These are phyloP conservation scores for Cicer yamashitae DNA, from an alignment of 306 rosid genomes.

Conservation along the genomic window DNA sequence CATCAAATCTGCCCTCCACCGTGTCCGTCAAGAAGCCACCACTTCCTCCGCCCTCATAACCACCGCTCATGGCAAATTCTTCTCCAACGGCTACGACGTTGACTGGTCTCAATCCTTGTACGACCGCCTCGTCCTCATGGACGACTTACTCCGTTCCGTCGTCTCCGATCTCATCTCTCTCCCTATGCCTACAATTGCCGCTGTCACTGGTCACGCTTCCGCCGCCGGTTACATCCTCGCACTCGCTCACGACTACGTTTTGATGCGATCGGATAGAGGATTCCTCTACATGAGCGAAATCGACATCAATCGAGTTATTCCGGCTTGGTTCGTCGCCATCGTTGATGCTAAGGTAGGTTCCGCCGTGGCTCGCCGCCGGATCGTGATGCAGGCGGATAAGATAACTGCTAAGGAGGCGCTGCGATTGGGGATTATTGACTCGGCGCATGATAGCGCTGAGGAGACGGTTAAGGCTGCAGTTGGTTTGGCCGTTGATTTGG, in stretches of 20 bases:
- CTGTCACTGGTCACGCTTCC: slow-evolving; percentile 81
- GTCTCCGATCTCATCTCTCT: slow-evolving; percentile 64
- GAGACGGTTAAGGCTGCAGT: slow-evolving; percentile 69
- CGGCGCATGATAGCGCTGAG: slow-evolving; percentile 59
- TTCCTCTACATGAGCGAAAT: slow-evolving; percentile 90
- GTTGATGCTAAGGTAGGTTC: slow-evolving; percentile 59
- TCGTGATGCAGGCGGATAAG: slow-evolving; percentile 69
- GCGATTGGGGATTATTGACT: slow-evolving; percentile 64
- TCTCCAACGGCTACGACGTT: slow-evolving; percentile 86
- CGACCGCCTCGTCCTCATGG: slow-evolving; percentile 42
- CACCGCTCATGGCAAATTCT: slow-evolving; percentile 85
- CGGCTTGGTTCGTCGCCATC: slow-evolving; percentile 63
- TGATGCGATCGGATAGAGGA: slow-evolving; percentile 77
- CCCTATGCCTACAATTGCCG: slow-evolving; percentile 82
- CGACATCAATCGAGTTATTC: slow-evolving; percentile 62
- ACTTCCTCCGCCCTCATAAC: slow-evolving; percentile 71
- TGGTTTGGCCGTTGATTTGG: slow-evolving; percentile 49
- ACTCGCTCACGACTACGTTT: slow-evolving; percentile 70
- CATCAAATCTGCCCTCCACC: slow-evolving; percentile 61
- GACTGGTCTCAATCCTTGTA: slow-evolving; percentile 51
- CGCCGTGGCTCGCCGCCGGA: slow-evolving; percentile 55
- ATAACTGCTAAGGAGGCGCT: slow-evolving; percentile 66
- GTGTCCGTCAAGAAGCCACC: slow-evolving; percentile 58
- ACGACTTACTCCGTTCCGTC: slow-evolving; percentile 53
- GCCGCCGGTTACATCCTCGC: slow-evolving; percentile 77